Conservation (phyloP, 1,284 basidiomycete genomes). For the Tilletia horrida region DNA sequence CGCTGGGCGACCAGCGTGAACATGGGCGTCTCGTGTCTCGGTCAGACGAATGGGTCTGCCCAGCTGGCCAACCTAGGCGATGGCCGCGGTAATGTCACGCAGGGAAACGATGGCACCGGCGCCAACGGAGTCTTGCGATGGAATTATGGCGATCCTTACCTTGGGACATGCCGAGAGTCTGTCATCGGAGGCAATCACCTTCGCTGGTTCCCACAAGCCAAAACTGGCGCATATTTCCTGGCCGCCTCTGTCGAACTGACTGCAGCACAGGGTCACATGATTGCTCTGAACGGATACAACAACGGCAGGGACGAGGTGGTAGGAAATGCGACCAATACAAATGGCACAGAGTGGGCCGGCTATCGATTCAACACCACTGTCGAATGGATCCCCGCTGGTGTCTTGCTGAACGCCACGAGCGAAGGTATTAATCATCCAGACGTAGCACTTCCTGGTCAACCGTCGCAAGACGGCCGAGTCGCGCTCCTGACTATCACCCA, state of each 20-base stretch:
- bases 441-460: conserved; percentile 64
- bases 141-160: conserved; percentile 42
- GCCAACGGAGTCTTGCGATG: conserved; percentile 45
- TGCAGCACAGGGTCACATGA: conserved; percentile 35
- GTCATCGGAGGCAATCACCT: conserved; percentile 85
- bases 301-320: conserved; percentile 68
- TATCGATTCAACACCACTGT: conserved; percentile 41
- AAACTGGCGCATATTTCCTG: conserved; percentile 78
- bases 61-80: conserved; percentile 47
- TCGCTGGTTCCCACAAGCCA: conserved; percentile 79
- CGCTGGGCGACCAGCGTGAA: conserved; percentile 48
- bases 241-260: conserved; percentile 58
- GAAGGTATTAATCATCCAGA: conserved; percentile 67
- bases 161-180: conserved; percentile 63
- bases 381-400: conserved; percentile 44
- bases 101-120: conserved; percentile 38
- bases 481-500: conserved; percentile 70
- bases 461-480: conserved; percentile 78
- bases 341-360: conserved; percentile 55
- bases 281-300: conserved; percentile 45
- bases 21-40: conserved; percentile 52
- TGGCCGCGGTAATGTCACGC: conserved; percentile 32
- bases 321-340: conserved; percentile 47
- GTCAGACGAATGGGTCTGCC: conserved; percentile 42
- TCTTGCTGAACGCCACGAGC: conserved; percentile 49